These are phyloP conservation scores for Beta lomatogona DNA, from an alignment of 179 eudicot genomes.

Conservation along the genomic window DNA sequence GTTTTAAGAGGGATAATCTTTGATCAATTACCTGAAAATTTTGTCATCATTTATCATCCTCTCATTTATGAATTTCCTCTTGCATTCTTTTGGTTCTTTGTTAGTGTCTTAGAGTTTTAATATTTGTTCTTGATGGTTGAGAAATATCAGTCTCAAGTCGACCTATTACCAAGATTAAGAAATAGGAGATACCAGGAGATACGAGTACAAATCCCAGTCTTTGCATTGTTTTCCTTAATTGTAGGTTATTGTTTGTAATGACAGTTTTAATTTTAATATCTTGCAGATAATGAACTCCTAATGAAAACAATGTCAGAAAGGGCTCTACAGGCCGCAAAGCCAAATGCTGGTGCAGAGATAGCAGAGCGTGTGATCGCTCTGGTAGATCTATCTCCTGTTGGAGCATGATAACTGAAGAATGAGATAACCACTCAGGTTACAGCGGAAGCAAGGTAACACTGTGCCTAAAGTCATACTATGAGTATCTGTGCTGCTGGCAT, in stretches of 20 bases:
- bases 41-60: too few relatives aligned
- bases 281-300: slow-evolving; percentile 47
- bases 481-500: neutral
- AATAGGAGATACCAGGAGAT: neutral
- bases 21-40: too few relatives aligned
- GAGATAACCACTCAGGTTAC: neutral
- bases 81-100: too few relatives aligned
- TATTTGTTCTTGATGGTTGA: neutral
- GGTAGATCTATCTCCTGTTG: slow-evolving; percentile 29
- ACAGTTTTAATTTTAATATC: neutral
- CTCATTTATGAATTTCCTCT: too few relatives aligned
- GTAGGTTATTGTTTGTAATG: neutral
- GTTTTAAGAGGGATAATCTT: too few relatives aligned
- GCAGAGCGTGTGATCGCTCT: slow-evolving; percentile 44
- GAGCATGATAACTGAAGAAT: slow-evolving; percentile 10
- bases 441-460: neutral
- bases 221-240: neutral
- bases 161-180: neutral
- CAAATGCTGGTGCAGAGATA: slow-evolving; percentile 53
- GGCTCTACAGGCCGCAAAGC: slow-evolving; percentile 58
- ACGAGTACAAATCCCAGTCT: neutral
- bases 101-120: too few relatives aligned
- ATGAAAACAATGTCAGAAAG: slow-evolving; percentile 52
- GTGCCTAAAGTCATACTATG: neutral
- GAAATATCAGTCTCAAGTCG: neutral